phyloP scores from a whole-genome alignment of 2,329 filamentous ascomycete species.

The Ophiocordyceps unilateralis region DNA sequence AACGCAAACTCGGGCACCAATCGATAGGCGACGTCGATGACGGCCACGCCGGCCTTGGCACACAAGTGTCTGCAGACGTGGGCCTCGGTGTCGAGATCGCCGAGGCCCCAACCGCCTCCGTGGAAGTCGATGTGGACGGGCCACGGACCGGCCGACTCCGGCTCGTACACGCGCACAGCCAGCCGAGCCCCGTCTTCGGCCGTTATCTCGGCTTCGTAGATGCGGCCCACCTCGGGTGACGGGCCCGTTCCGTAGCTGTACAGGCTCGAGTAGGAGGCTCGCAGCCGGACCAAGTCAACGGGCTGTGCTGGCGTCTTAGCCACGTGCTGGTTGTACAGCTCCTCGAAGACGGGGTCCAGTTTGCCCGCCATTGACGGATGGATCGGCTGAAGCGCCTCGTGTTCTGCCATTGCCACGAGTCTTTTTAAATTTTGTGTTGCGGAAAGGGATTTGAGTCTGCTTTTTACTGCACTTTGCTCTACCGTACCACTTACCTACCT shows the following conservation, averaged over 20 bases:
- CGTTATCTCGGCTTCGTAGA: slow-evolving; percentile 20
- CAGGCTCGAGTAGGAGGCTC: slow-evolving; percentile 23
- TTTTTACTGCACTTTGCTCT: too few species aligned
- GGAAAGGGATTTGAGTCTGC: neutral
- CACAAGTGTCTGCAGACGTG: slow-evolving; percentile 31
- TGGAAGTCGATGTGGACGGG: slow-evolving; percentile 32
- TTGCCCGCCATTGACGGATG: slow-evolving; percentile 26
- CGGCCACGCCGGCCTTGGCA: slow-evolving; percentile 22
- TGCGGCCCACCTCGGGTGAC: slow-evolving; percentile 20
- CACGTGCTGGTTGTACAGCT: slow-evolving; percentile 28
- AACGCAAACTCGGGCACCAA: slow-evolving; percentile 31
- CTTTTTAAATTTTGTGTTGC: neutral
- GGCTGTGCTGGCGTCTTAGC: slow-evolving; percentile 21
- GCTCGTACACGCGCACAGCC: slow-evolving; percentile 26
- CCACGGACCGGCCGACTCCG: slow-evolving; percentile 19
- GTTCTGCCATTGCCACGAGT: slow-evolving; percentile 2
- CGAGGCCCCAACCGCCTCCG: slow-evolving; percentile 31
- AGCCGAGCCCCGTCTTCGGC: slow-evolving; percentile 11
- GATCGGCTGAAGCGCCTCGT: slow-evolving; percentile 29
- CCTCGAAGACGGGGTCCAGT: slow-evolving; percentile 27
- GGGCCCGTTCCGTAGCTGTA: slow-evolving; percentile 26
- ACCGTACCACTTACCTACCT: too few species aligned
- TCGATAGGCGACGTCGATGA: slow-evolving; percentile 34
- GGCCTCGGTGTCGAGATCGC: slow-evolving; percentile 30
- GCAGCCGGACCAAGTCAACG: slow-evolving; percentile 20